Base-by-base conservation (phyloP, 2,329 filamentous ascomycete genomes). In the Ophiostoma sp. region DNA sequence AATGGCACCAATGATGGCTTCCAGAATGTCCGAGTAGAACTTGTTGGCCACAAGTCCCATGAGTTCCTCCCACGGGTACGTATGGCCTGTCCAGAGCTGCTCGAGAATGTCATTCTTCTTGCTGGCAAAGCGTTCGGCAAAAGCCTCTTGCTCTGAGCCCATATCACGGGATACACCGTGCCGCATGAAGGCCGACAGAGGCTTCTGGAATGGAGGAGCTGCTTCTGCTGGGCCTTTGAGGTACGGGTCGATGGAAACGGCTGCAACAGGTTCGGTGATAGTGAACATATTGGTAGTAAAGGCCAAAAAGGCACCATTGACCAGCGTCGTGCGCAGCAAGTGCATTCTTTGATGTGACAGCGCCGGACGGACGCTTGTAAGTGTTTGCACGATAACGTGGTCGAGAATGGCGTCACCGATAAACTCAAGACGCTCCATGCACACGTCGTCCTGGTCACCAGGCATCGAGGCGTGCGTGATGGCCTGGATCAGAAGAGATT, bases 381-480 rank as follows among this genome's bases (percentile, higher is more conserved):
- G 52, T 52, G 31, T 39, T 55, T 75, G 2, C 8, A 93, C 89
- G 68, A 98, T 84, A 72, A 97, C 84, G 77, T 90, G 87, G 81
- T 98, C 95, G 0, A 98, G 88, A 2, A 98, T 85, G 0, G 94
- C 89, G 77, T 98, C 95, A 0, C 95, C 95, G 0, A 98, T 83
- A 78, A 96, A 97, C 79, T 98, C 95, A 0, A 98, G 87, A 0
- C 94, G 88, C 76, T 98, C 92, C 15, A 89, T 86, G 28, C 82
- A 85, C 2, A 84, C 84, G 4, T 86, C 83, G 19, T 82, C 81
- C 39, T 84, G 84, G 69, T 85, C 86, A 5, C 80, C 73, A 59
- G 79, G 81, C 77, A 79, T 85, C 0, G 93, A 95, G 0, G 89
- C 84, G 78, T 98, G 95, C 0, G 94, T 97, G 69, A 95, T 84